Conservation (phyloP, 2,329 filamentous ascomycete genomes). For the Macrophomina phaseolina region DNA sequence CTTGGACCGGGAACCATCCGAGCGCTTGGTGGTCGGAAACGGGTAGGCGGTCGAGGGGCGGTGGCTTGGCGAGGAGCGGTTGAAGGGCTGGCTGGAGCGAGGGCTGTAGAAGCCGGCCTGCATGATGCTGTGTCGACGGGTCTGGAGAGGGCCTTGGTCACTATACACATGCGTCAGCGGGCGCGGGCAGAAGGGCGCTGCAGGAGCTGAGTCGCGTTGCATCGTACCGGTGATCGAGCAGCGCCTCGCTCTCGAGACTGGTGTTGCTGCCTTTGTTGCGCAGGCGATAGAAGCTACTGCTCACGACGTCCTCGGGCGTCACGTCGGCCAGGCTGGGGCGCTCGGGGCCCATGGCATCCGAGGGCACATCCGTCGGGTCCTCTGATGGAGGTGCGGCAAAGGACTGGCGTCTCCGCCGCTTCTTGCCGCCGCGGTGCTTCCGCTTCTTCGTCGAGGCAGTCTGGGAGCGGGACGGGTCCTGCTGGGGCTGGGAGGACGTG, state of each 20-base stretch:
- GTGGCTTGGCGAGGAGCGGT: constrained; percentile 28
- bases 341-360: constrained; percentile 57
- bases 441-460: constrained; percentile 63
- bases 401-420: constrained; percentile 79
- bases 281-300: constrained; percentile 61
- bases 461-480: constrained; percentile 3
- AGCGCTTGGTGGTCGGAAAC: constrained; percentile 14
- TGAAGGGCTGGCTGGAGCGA: constrained; percentile 36
- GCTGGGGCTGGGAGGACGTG: neutral
- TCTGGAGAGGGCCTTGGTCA: constrained; percentile 48
- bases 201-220: neutral
- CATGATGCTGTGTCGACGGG: constrained; percentile 52
- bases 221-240: constrained; percentile 81
- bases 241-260: constrained; percentile 85
- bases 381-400: constrained; percentile 67
- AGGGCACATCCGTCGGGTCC: constrained; percentile 59
- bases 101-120: constrained; percentile 39
- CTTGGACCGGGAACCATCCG: constrained; percentile 9
- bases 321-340: constrained; percentile 49
- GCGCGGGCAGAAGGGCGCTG: neutral
- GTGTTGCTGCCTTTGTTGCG: constrained; percentile 74
- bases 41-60: constrained; percentile 29
- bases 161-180: constrained; percentile 27
- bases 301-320: constrained; percentile 41
- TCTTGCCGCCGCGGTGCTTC: constrained; percentile 77